Conservation (phyloP, 768 basidiomycete species). For the Calocera viscosa region DNA sequence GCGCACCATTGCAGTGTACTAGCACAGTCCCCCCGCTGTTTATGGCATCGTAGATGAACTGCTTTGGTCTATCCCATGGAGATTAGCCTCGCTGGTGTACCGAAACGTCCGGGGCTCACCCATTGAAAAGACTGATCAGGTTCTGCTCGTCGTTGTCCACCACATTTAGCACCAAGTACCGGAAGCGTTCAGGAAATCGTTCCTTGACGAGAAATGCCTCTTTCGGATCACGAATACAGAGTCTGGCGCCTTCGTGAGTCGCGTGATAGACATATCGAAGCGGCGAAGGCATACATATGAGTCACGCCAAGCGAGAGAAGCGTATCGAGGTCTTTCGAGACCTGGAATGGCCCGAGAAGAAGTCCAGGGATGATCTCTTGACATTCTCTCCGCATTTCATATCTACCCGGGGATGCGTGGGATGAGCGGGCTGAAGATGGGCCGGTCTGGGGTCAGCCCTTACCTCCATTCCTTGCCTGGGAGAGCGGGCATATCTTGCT, state of each 20-base stretch:
- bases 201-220: slow-evolving; percentile 83
- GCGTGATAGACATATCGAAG: background rate
- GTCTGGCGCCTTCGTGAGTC: slow-evolving; percentile 32
- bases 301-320: slow-evolving; percentile 57
- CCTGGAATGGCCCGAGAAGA: slow-evolving; percentile 75
- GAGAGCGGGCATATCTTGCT: background rate
- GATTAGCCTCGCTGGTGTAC: background rate
- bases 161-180: slow-evolving; percentile 71
- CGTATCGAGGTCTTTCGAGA: slow-evolving; percentile 66
- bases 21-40: slow-evolving; percentile 58
- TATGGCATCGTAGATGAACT: slow-evolving; percentile 62
- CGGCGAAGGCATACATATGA: slow-evolving; percentile 51
- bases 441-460: slow-evolving; percentile 19
- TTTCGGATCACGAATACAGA: slow-evolving; percentile 79
- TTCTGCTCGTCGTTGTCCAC: slow-evolving; percentile 93
- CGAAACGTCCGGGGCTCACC: slow-evolving; percentile 33
- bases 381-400: slow-evolving; percentile 91
- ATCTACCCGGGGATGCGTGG: slow-evolving; percentile 34
- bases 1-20: slow-evolving; percentile 77
- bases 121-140: slow-evolving; percentile 79
- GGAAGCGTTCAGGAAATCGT: slow-evolving; percentile 66
- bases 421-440: background rate
- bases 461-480: slow-evolving; percentile 61
- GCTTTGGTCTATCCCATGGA: slow-evolving; percentile 47
- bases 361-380: slow-evolving; percentile 81